Evolutionary conservation across 495 filamentous ascomycete genomes (phyloP).

Genomic region (Neohortaea acidophila): DNA sequence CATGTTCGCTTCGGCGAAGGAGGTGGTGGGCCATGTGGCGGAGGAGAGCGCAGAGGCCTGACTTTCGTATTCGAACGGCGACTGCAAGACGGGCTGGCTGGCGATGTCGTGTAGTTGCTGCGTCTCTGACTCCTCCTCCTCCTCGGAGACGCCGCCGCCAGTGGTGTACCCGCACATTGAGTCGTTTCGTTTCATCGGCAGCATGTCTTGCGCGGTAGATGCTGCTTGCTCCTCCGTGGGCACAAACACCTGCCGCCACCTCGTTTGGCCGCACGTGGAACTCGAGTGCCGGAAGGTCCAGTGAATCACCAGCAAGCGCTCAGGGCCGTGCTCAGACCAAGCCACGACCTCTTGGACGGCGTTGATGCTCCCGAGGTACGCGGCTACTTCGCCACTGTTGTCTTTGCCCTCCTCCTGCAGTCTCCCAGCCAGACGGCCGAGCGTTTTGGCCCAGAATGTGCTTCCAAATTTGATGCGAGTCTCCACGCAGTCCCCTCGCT

Average conservation of each 20-base stretch:
- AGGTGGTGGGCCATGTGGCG: slow-evolving; percentile 11
- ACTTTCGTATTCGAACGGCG: slow-evolving; percentile 15
- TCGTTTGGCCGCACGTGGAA: slow-evolving; percentile 3
- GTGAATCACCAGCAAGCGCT: slow-evolving; percentile 13
- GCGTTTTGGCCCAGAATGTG: slow-evolving; percentile 22
- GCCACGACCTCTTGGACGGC: slow-evolving; percentile 13
- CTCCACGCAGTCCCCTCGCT: slow-evolving; percentile 6
- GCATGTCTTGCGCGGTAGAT: too few species aligned
- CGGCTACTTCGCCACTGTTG: slow-evolving; percentile 4
- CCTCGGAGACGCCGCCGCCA: not conserved
- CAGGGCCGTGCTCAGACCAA: not conserved
- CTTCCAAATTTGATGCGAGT: slow-evolving; percentile 21
- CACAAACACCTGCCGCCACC: slow-evolving; percentile 6
- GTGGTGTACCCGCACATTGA: not conserved
- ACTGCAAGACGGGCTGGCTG: slow-evolving; percentile 9
- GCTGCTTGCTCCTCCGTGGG: too few species aligned
- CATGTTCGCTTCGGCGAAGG: slow-evolving; percentile 3
- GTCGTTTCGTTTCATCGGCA: too few species aligned
- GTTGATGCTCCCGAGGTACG: slow-evolving; percentile 1
- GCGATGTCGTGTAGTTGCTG: not conserved
- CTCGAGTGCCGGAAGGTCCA: slow-evolving; percentile 17
- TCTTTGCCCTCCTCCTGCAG: not conserved
- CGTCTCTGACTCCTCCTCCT: slow-evolving; percentile 1
- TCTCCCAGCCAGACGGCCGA: slow-evolving; percentile 14
- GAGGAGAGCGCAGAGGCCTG: slow-evolving; percentile 10